Conservation (phyloP, 495 filamentous ascomycete species). For the Penicillium lagena region DNA sequence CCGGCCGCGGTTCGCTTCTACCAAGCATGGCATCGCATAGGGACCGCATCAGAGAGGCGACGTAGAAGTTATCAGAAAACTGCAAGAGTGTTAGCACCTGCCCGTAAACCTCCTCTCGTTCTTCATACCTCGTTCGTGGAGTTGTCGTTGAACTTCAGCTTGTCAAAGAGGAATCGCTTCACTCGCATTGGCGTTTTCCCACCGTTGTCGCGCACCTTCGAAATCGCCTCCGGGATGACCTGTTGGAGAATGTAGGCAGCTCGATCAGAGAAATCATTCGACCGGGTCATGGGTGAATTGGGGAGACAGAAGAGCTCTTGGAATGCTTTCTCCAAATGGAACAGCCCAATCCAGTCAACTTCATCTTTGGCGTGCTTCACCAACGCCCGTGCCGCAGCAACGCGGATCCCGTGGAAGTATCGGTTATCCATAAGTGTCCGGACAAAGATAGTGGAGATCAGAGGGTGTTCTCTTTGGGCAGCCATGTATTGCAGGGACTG, state of each 20-base stretch:
- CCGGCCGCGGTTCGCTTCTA: constrained; percentile 29
- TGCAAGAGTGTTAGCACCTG: background rate
- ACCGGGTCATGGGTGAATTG: constrained; percentile 63
- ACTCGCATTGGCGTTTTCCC: constrained; percentile 71
- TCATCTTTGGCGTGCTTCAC: constrained; percentile 64
- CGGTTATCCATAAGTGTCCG: constrained; percentile 84
- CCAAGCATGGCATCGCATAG: constrained; percentile 71
- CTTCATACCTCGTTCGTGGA: constrained; percentile 61
- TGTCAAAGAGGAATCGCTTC: constrained; percentile 76
- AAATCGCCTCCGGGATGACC: constrained; percentile 71
- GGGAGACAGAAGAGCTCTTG: constrained; percentile 81
- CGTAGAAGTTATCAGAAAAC: constrained; percentile 82
- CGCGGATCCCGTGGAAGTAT: constrained; percentile 90
- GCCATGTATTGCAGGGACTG: constrained; percentile 58
- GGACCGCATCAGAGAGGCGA: constrained; percentile 72
- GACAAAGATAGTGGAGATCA: constrained; percentile 79
- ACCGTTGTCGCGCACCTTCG: constrained; percentile 65
- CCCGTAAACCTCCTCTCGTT: background rate
- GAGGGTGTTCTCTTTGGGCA: constrained; percentile 53
- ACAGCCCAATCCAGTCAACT: constrained; percentile 70
- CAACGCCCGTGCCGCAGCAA: constrained; percentile 69
- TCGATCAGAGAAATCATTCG: constrained; percentile 87
- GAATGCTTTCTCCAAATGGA: constrained; percentile 78
- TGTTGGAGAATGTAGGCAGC: constrained; percentile 75
- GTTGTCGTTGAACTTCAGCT: constrained; percentile 91